Conservation (phyloP, 148 eudicot species). For the Vaccinium corymbosum region DNA sequence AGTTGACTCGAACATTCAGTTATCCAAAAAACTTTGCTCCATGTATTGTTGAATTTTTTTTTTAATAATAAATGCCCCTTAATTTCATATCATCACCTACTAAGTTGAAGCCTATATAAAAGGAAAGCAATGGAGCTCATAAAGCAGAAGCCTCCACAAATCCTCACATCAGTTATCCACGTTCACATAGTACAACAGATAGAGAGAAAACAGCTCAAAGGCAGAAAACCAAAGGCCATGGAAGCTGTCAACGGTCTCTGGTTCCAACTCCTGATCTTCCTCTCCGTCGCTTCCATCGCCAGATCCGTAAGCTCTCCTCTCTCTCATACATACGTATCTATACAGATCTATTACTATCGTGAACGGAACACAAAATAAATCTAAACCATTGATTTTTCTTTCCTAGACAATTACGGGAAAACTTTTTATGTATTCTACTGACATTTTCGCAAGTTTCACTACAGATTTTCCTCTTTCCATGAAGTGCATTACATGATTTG, state of each 20-base stretch:
- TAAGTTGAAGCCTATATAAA: neutral
- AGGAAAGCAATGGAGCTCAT: neutral
- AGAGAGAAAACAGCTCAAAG: neutral
- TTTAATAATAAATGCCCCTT: neutral
- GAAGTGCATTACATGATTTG: neutral
- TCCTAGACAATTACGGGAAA: too few relatives aligned
- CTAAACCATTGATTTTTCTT: too few relatives aligned
- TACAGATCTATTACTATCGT: neutral
- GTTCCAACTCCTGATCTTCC: constrained; percentile 35
- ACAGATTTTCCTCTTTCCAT: neutral
- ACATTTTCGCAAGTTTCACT: neutral
- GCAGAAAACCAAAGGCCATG: constrained; percentile 20
- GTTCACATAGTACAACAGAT: neutral
- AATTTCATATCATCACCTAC: neutral
- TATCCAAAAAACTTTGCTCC: too few relatives aligned
- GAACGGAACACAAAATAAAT: too few relatives aligned
- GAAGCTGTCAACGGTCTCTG: constrained; percentile 21
- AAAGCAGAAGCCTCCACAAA: neutral
- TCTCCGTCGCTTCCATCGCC: constrained; percentile 34
- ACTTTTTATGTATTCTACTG: neutral
- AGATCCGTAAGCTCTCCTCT: constrained; percentile 41
- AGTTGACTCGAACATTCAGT: too few relatives aligned
- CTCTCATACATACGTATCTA: neutral
- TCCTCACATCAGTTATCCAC: too few relatives aligned
- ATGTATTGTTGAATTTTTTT: too few relatives aligned